These are phyloP conservation scores for Trichocladium uniseriatum DNA, from an alignment of 495 filamentous ascomycete species.

Conservation along the genomic window DNA sequence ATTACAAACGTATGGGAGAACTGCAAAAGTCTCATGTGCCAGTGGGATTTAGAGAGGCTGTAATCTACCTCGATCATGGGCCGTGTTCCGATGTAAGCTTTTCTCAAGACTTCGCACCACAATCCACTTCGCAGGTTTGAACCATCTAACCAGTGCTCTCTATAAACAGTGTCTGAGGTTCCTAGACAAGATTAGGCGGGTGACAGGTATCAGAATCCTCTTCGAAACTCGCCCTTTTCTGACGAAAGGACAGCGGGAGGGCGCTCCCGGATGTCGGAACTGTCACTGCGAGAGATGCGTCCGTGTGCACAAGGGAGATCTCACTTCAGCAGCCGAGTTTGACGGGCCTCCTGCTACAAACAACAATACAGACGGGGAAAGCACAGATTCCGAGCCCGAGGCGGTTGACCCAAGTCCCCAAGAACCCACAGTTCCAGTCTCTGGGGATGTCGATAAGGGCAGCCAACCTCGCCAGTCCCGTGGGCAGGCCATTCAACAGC, in stretches of 20 bases:
- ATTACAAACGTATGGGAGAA: not conserved
- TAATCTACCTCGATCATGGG: slow-evolving; percentile 1
- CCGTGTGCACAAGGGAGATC: not conserved
- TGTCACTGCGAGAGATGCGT: slow-evolving; percentile 4
- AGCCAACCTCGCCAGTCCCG: no score
- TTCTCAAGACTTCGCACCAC: not conserved
- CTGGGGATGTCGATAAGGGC: no score
- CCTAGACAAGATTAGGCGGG: not conserved
- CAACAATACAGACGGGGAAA: no score
- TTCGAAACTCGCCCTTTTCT: not conserved
- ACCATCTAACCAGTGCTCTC: not conserved
- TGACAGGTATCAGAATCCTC: not conserved
- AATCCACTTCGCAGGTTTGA: not conserved
- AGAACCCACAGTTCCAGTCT: no score
- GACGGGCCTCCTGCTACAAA: no score
- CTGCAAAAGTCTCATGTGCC: not conserved
- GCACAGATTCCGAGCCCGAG: no score
- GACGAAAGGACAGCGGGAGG: not conserved
- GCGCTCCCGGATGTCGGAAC: not conserved
- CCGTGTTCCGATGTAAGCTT: slow-evolving; percentile 9
- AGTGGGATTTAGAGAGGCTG: not conserved
- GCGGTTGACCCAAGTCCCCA: no score
- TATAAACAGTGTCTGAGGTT: slow-evolving; percentile 7
- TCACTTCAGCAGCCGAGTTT: no score
- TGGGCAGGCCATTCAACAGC: no score